phyloP scores from a whole-genome alignment of 345 rosid genomes.

The Citrus glauca region DNA sequence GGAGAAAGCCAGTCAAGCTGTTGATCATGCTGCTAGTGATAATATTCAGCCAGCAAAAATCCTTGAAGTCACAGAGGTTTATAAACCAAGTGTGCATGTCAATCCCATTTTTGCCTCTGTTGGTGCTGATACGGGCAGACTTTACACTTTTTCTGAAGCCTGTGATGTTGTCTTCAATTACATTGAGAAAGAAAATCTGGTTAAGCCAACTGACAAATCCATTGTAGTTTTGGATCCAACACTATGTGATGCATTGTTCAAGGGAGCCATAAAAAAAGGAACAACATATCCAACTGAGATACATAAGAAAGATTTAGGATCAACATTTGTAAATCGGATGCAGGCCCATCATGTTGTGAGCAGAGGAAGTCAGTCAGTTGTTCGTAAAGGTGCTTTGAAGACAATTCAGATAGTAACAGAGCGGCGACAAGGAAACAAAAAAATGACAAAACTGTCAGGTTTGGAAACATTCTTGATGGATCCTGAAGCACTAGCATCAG shows the following conservation, averaged over 20 bases:
- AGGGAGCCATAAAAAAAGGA: conserved; percentile 96
- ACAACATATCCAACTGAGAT: conserved; percentile 81
- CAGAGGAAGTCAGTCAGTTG: conserved; percentile 69
- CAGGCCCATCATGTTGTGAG: conserved; percentile 72
- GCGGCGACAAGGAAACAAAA: conserved; percentile 91
- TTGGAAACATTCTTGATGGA: conserved; percentile 73
- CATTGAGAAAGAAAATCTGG: conserved; percentile 75
- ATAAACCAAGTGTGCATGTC: conserved; percentile 84
- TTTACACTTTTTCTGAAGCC: conserved; percentile 79
- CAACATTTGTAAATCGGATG: conserved; percentile 70
- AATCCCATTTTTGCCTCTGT: conserved; percentile 71
- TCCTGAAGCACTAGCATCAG: conserved; percentile 85
- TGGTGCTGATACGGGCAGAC: conserved; percentile 70
- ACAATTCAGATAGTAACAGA: conserved; percentile 85
- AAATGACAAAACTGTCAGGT: conserved; percentile 81
- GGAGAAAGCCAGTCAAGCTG: conserved; percentile 42
- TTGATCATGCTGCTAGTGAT: conserved; percentile 35
- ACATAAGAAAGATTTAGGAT: conserved; percentile 77
- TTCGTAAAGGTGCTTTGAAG: conserved; percentile 77
- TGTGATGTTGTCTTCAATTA: conserved; percentile 75
- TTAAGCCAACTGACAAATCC: conserved; percentile 66
- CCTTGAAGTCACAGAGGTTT: conserved; percentile 77
- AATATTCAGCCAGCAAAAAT: conserved; percentile 34
- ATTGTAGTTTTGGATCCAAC: conserved; percentile 69
- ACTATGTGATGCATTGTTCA: conserved; percentile 81